phyloP scores from a whole-genome alignment of 345 rosid species.

The Erodium maritimum region DNA sequence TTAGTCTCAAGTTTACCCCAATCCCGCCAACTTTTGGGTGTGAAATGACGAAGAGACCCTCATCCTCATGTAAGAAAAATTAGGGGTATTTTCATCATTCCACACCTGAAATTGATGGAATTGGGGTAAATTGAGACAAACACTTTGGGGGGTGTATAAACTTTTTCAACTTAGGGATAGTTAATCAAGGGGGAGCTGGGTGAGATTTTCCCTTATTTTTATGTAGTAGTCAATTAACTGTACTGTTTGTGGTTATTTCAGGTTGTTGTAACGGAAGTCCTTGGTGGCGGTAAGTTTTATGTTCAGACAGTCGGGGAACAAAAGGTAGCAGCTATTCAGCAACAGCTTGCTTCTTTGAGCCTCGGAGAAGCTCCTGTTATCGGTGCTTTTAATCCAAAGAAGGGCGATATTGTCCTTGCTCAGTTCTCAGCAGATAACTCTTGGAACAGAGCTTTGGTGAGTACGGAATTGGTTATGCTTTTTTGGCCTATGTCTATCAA shows the following conservation, averaged over 20 bases:
- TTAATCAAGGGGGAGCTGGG: too few species aligned
- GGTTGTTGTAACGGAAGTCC: slow-evolving; percentile 88
- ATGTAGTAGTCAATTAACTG: too few species aligned
- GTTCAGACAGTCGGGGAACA: slow-evolving; percentile 78
- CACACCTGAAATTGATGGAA: too few species aligned
- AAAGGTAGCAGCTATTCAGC: slow-evolving; percentile 64
- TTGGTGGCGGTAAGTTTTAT: slow-evolving; percentile 81
- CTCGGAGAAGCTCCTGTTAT: slow-evolving; percentile 68
- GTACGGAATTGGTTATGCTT: slow-evolving; percentile 1
- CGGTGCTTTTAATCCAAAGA: slow-evolving; percentile 84
- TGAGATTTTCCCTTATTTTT: too few species aligned
- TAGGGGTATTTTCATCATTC: too few species aligned
- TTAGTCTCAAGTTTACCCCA: too few species aligned
- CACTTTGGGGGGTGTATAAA: too few species aligned
- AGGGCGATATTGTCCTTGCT: slow-evolving; percentile 82
- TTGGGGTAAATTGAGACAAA: too few species aligned
- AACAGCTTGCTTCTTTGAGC: slow-evolving; percentile 64
- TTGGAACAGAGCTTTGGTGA: slow-evolving; percentile 98
- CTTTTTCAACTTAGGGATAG: too few species aligned
- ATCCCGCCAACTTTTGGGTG: too few species aligned
- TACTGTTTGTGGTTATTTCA: slow-evolving; percentile 25
- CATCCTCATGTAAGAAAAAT: too few species aligned
- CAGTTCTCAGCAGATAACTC: slow-evolving; percentile 91
- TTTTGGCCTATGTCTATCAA: background rate
- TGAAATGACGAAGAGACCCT: too few species aligned